Conservation (phyloP, 768 basidiomycete species). For the Rhizopogon vesiculosus region DNA sequence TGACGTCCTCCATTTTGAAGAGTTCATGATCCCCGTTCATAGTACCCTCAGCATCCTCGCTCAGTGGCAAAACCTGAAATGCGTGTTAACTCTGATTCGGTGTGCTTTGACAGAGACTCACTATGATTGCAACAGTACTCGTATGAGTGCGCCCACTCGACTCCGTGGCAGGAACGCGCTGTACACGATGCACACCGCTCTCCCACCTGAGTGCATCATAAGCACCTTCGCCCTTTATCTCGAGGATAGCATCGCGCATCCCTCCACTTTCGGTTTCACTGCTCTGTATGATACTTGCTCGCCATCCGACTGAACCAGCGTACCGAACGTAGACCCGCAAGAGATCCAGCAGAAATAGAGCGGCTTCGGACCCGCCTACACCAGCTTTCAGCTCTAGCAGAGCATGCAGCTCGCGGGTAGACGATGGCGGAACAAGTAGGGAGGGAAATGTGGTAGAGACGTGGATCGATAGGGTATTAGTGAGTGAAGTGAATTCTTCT, state of each 20-base stretch:
- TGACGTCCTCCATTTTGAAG: slow-evolving; percentile 82
- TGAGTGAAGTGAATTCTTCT: slow-evolving; percentile 56
- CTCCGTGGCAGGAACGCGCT: slow-evolving; percentile 90
- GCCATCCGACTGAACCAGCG: slow-evolving; percentile 56
- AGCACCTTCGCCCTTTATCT: slow-evolving; percentile 71
- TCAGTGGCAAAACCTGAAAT: slow-evolving; percentile 78
- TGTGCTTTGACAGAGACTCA: slow-evolving; percentile 31
- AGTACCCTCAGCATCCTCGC: slow-evolving; percentile 56
- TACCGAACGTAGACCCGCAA: slow-evolving; percentile 77
- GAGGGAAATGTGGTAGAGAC: slow-evolving; percentile 51
- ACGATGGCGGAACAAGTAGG: slow-evolving; percentile 69
- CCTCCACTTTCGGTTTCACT: slow-evolving; percentile 61
- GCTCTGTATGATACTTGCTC: slow-evolving; percentile 51
- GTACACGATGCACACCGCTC: slow-evolving; percentile 94
- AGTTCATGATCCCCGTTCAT: slow-evolving; percentile 50
- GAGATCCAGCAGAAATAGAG: slow-evolving; percentile 75
- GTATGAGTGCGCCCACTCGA: slow-evolving; percentile 86
- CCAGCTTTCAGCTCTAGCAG: slow-evolving; percentile 90
- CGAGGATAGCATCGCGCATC: slow-evolving; percentile 72
- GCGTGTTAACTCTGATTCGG: not conserved
- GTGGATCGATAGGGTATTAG: slow-evolving; percentile 21
- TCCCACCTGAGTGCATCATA: slow-evolving; percentile 85
- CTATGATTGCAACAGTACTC: slow-evolving; percentile 84
- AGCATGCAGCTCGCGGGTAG: slow-evolving; percentile 64
- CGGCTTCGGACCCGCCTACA: slow-evolving; percentile 87